phyloP scores from a whole-genome alignment of 2,329 filamentous ascomycete genomes.

The Botrytis pseudocinerea region DNA sequence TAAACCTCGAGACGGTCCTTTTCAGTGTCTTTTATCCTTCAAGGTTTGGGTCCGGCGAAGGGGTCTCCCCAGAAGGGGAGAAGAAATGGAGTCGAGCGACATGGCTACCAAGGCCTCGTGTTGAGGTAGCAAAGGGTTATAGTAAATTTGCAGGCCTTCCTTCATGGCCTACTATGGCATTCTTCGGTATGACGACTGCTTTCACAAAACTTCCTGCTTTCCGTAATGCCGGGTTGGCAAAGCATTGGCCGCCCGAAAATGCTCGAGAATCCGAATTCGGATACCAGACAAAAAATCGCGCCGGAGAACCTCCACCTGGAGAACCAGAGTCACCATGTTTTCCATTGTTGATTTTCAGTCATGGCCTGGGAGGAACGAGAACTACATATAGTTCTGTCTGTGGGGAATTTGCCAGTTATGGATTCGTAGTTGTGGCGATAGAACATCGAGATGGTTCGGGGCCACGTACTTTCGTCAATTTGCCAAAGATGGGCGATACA shows the following conservation, averaged over 20 bases:
- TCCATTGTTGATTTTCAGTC: slow-evolving; percentile 65
- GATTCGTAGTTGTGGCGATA: slow-evolving; percentile 63
- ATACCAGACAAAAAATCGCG: slow-evolving; percentile 45
- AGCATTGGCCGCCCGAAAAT: slow-evolving; percentile 53
- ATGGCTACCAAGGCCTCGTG: slow-evolving; percentile 61
- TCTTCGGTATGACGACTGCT: slow-evolving; percentile 50
- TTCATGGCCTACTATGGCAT: slow-evolving; percentile 50
- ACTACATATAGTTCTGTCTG: slow-evolving; percentile 64
- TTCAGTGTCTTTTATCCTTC: slow-evolving; percentile 68
- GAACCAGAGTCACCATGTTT: slow-evolving; percentile 50
- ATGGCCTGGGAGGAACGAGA: slow-evolving; percentile 63
- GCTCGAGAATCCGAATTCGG: slow-evolving; percentile 42
- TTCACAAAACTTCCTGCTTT: slow-evolving; percentile 66
- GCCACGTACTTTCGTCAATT: slow-evolving; percentile 61
- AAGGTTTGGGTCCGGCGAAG: slow-evolving; percentile 46
- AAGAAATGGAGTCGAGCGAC: slow-evolving; percentile 55
- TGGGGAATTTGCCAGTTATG: slow-evolving; percentile 65
- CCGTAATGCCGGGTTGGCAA: slow-evolving; percentile 59
- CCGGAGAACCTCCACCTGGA: slow-evolving; percentile 44
- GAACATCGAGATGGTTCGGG: slow-evolving; percentile 67
- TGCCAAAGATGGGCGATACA: slow-evolving; percentile 47
- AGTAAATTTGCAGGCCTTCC: slow-evolving; percentile 59
- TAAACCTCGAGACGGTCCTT: slow-evolving; percentile 60
- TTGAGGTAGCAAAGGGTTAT: slow-evolving; percentile 59
- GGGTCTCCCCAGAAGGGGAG: slow-evolving; percentile 44